Evolutionary conservation across 768 basidiomycete species (phyloP), one percentile per base, ranked within the genome.

Genomic region (Thelephora ganbajun): DNA sequence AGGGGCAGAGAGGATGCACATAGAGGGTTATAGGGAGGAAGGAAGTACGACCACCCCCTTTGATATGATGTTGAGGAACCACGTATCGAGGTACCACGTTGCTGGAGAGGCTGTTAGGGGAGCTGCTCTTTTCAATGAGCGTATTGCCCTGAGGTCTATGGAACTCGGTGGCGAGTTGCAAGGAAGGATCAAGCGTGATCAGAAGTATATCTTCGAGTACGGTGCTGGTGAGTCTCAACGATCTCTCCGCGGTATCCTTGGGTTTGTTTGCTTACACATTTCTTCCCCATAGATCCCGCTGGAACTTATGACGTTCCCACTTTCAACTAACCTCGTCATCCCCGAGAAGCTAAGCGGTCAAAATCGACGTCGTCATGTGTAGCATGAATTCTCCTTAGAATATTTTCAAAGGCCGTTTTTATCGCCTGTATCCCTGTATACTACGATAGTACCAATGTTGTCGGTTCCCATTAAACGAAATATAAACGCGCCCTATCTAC

Each of bases 21-120:
- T 39, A 6, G 51, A 52, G 41, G 65, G 68, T 26, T 83, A 82
- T 56, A 65, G 64, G 33, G 83, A 84, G 59, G 82, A 84, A 62
- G 80, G 84, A 12, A 84, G 82, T 1, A 88, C 86, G 14, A 89
- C 86, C 19, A 80, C 82, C 9, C 83, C 83, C n/a, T 86, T 85
- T 51, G 81, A 83, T 77, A 85, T 84, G 83, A 79, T 84, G 82
- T 60, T 84, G 14, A 71, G 71, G 59, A 85, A 85, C 60, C 63
- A 67, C 45, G 80, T 79, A 0, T 82, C 80, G 26, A 71, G 83
- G 34, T 85, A 76, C 59, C 66, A 80, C 47, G 70, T 84, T 35
- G 83, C 82, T 30, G 63, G 72, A 4, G 69, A 68, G 11, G 83
- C 81, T 6, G 67, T 85, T 33, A 70, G 71, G 12, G 73, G 72